A percentile compares a stretch with the other conserved stretches of the same genome.
Conservation (phyloP, 1,284 basidiomycete genomes). For the Ganoderma boninense region DNA sequence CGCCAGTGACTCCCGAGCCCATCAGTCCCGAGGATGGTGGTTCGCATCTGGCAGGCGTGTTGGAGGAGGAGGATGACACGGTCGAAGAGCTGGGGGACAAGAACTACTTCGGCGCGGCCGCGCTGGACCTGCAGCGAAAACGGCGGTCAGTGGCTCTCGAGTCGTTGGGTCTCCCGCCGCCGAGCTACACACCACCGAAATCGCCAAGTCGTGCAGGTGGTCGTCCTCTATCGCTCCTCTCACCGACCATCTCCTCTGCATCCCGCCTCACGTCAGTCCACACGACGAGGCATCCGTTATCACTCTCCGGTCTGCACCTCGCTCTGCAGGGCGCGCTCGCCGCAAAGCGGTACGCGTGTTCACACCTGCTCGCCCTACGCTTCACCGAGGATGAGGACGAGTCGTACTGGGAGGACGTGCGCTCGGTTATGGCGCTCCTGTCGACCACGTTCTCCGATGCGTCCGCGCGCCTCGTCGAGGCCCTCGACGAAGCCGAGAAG, state of each 20-base stretch:
- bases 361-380: slow-evolving; percentile 78
- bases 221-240: slow-evolving; percentile 33
- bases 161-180: slow-evolving; percentile 47
- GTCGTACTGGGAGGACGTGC: slow-evolving; percentile 82
- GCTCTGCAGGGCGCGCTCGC: slow-evolving; percentile 69
- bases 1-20: slow-evolving; percentile 55
- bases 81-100: slow-evolving; percentile 43
- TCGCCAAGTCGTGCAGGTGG: slow-evolving; percentile 17
- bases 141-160: slow-evolving; percentile 60
- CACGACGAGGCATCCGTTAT: slow-evolving; percentile 68
- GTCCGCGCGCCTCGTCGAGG: slow-evolving; percentile 63
- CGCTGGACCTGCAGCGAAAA: slow-evolving; percentile 63
- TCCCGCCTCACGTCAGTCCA: slow-evolving; percentile 66
- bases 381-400: slow-evolving; percentile 66
- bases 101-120: slow-evolving; percentile 63
- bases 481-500: slow-evolving; percentile 64
- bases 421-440: slow-evolving; percentile 73
- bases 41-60: slow-evolving; percentile 16
- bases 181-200: slow-evolving; percentile 34
- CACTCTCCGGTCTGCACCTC: slow-evolving; percentile 65
- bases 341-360: slow-evolving; percentile 76
- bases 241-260: slow-evolving; percentile 37
- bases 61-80: slow-evolving; percentile 49
- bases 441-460: slow-evolving; percentile 72
- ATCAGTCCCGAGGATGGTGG: slow-evolving; percentile 24